These are phyloP conservation scores for Nymphaea thermarum DNA, from an alignment of 164 flowering plant genomes.

Conservation along the genomic window DNA sequence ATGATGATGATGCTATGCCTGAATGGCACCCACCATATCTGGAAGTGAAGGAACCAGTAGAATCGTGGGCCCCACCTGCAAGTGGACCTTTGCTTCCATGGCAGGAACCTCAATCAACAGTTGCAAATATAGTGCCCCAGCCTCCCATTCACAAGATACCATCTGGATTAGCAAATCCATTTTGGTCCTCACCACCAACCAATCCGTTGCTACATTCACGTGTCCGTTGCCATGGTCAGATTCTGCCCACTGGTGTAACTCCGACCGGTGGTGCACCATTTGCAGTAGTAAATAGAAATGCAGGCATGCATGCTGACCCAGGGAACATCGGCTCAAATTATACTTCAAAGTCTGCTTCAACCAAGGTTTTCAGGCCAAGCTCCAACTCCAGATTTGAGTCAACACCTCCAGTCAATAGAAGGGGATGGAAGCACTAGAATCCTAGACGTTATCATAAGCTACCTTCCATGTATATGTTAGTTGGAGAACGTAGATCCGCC, in stretches of 20 bases:
- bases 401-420: not conserved
- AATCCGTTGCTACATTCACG: constrained; percentile 6
- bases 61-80: not conserved
- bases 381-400: not conserved
- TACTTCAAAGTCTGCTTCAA: too few relatives aligned
- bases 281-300: not conserved
- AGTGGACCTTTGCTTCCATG: constrained; percentile 5
- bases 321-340: not conserved
- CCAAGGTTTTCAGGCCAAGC: not conserved
- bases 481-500: too few relatives aligned
- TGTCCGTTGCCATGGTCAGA: constrained; percentile 5
- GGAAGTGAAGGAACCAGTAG: not conserved
- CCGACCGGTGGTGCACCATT: too few relatives aligned
- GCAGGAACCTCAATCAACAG: constrained; percentile 3
- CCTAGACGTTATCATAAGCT: too few relatives aligned
- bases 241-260: constrained; percentile 2
- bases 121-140: not conserved
- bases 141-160: not conserved
- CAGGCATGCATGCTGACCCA: not conserved
- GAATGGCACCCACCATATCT: constrained; percentile 41
- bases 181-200: not conserved
- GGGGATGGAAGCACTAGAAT: not conserved
- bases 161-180: constrained; percentile 4
- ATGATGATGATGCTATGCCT: constrained; percentile 43
- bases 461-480: too few relatives aligned